A percentile compares a stretch with the other conserved stretches of the same genome.
phyloP scores from a whole-genome alignment of 106 monocot genomes.

The Ottelia alismoides region DNA sequence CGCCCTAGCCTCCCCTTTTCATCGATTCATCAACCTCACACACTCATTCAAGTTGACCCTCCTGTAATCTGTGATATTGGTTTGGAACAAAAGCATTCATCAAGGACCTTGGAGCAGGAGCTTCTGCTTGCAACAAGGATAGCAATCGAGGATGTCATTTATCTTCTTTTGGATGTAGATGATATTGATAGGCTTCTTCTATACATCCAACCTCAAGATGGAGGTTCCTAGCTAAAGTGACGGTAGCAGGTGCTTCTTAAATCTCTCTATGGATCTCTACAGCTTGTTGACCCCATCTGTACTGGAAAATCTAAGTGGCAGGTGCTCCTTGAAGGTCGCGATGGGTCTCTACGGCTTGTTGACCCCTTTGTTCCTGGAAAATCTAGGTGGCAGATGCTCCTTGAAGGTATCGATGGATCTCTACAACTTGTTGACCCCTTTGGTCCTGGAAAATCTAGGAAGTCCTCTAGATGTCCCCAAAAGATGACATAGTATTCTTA shows the following conservation, averaged over 20 bases:
- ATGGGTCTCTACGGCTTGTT: too few relatives aligned
- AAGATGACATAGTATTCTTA: conserved; percentile 83
- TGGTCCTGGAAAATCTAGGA: conserved; percentile 30
- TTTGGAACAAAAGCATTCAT: conserved; percentile 35
- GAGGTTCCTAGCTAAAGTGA: conserved; percentile 46
- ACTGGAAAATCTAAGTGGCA: too few relatives aligned
- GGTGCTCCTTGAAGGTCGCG: too few relatives aligned
- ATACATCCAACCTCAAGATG: conserved; percentile 45
- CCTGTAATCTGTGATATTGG: conserved; percentile 17
- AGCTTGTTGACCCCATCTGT: too few relatives aligned
- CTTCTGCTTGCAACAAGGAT: conserved; percentile 71
- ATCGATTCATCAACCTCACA: conserved; percentile 54
- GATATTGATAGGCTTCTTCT: conserved; percentile 73
- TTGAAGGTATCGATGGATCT: too few relatives aligned
- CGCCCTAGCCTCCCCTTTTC: conserved; percentile 63
- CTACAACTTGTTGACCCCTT: too few relatives aligned
- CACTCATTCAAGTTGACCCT: conserved; percentile 53
- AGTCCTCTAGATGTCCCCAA: conserved; percentile 45
- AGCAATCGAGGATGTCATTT: conserved; percentile 72
- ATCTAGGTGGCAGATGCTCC: too few relatives aligned
- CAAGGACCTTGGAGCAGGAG: conserved; percentile 73
- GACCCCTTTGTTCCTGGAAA: too few relatives aligned
- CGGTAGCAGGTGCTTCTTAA: conserved; percentile 59
- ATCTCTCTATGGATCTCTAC: conserved; percentile 71
- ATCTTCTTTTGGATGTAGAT: conserved; percentile 82